Evolutionary conservation across 495 filamentous ascomycete species (phyloP).

Genomic region (Astrothelium subdiscretum): DNA sequence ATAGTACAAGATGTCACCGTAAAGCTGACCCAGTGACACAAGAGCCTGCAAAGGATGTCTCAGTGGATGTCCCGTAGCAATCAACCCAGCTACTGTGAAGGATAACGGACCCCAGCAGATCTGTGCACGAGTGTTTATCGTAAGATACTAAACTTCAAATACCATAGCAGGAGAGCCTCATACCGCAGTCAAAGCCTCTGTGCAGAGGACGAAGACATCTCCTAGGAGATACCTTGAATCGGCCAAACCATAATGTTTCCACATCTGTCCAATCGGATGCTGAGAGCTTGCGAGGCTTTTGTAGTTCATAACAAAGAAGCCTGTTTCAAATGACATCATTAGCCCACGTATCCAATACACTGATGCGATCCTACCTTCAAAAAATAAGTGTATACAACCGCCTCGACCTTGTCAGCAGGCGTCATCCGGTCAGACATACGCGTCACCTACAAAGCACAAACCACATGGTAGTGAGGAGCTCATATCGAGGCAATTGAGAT

Average conservation of each 20-base stretch:
- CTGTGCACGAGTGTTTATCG: slow-evolving; percentile 23
- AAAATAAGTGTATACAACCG: slow-evolving; percentile 61
- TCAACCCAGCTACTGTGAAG: slow-evolving; percentile 50
- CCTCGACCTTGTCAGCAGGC: slow-evolving; percentile 29
- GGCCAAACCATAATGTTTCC: slow-evolving; percentile 80
- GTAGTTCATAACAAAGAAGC: slow-evolving; percentile 67
- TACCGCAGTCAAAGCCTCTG: slow-evolving; percentile 75
- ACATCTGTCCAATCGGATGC: slow-evolving; percentile 64
- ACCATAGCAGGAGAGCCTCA: slow-evolving; percentile 20
- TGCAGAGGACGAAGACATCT: slow-evolving; percentile 69
- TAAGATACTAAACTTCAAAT: background rate
- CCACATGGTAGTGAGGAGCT: slow-evolving; percentile 48
- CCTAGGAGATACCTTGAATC: slow-evolving; percentile 74
- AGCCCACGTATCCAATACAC: background rate
- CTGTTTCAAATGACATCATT: slow-evolving; percentile 21
- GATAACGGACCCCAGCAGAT: slow-evolving; percentile 73
- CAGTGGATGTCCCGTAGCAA: slow-evolving; percentile 44
- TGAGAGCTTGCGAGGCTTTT: slow-evolving; percentile 44
- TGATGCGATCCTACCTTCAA: slow-evolving; percentile 45
- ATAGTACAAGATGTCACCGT: slow-evolving; percentile 79
- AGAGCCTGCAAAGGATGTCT: slow-evolving; percentile 62
- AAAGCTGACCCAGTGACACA: slow-evolving; percentile 70
- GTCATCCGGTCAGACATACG: background rate
- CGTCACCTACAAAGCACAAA: slow-evolving; percentile 45
- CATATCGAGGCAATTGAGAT: slow-evolving; percentile 30